Conservation (phyloP, 805 yeast genomes). For the Spathaspora gorwiae region DNA sequence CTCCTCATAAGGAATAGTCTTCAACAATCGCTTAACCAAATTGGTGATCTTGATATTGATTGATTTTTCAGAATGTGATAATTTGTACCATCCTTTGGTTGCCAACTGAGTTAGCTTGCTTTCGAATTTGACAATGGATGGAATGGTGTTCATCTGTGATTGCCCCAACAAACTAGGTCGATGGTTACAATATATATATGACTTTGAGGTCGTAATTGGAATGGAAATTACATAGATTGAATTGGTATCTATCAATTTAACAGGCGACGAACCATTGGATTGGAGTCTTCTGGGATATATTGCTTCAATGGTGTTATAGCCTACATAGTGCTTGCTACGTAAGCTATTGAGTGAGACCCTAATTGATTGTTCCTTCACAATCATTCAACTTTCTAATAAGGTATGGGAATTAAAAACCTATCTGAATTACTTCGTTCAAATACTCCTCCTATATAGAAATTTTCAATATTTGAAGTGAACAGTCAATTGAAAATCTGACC, state of each 20-base stretch:
- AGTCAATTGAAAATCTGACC: too few relatives aligned
- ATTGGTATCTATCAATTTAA: constrained; percentile 17
- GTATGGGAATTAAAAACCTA: too few relatives aligned
- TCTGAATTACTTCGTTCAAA: too few relatives aligned
- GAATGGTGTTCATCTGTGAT: constrained; percentile 23
- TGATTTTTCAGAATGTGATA: constrained; percentile 50
- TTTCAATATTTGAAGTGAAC: too few relatives aligned
- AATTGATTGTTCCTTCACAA: too few relatives aligned
- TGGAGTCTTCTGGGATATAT: neutral
- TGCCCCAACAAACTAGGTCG: constrained; percentile 23
- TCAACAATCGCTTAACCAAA: constrained; percentile 49
- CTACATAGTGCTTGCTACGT: too few relatives aligned
- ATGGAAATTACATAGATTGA: constrained; percentile 62
- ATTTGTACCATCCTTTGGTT: constrained; percentile 55
- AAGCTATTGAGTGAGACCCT: too few relatives aligned
- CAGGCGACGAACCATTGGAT: neutral
- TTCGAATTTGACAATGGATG: constrained; percentile 40
- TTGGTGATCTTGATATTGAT: constrained; percentile 58
- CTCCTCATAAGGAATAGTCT: constrained; percentile 76
- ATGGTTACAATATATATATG: constrained; percentile 69
- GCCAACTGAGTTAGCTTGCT: constrained; percentile 47
- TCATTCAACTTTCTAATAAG: too few relatives aligned
- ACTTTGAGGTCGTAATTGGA: constrained; percentile 61
- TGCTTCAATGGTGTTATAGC: neutral
- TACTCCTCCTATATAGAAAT: too few relatives aligned